A percentile compares a stretch with the other conserved stretches of the same genome.
These are phyloP conservation scores for Syncephalis fuscata DNA, from an alignment of 371 early-diverging fungal genomes.

Conservation along the genomic window DNA sequence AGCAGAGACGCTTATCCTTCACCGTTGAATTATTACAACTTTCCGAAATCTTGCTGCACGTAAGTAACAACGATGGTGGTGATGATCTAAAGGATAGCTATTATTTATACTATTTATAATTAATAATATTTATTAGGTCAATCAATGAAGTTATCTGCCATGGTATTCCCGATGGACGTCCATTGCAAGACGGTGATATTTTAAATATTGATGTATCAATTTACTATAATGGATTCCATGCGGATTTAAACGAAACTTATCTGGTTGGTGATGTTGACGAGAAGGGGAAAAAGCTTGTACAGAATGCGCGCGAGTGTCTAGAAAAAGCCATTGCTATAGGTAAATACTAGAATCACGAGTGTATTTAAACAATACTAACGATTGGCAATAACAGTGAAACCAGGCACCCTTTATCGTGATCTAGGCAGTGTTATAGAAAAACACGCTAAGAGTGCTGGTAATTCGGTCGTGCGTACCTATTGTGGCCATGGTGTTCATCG, in stretches of 20 bases:
- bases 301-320: constrained; percentile 61
- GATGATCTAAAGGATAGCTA: too few relatives aligned
- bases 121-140: constrained; percentile 11
- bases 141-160: constrained; percentile 68
- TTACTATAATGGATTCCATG: constrained; percentile 79
- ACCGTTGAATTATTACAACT: constrained; percentile 83
- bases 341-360: constrained; percentile 8
- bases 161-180: constrained; percentile 82
- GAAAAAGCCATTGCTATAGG: constrained; percentile 76
- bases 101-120: too few relatives aligned
- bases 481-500: constrained; percentile 86
- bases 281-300: constrained; percentile 48
- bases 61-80: too few relatives aligned
- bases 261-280: constrained; percentile 73
- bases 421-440: constrained; percentile 80
- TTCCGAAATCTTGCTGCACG: constrained; percentile 87
- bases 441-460: constrained; percentile 61
- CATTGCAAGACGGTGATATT: constrained; percentile 79
- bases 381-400: constrained; percentile 39
- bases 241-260: constrained; percentile 79
- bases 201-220: constrained; percentile 83
- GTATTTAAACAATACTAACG: neutral
- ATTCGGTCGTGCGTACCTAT: constrained; percentile 83
- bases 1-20: constrained; percentile 83
- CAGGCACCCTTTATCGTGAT: constrained; percentile 80